Conservation (phyloP, 2,329 filamentous ascomycete species). For the Aureobasidium sp. region DNA sequence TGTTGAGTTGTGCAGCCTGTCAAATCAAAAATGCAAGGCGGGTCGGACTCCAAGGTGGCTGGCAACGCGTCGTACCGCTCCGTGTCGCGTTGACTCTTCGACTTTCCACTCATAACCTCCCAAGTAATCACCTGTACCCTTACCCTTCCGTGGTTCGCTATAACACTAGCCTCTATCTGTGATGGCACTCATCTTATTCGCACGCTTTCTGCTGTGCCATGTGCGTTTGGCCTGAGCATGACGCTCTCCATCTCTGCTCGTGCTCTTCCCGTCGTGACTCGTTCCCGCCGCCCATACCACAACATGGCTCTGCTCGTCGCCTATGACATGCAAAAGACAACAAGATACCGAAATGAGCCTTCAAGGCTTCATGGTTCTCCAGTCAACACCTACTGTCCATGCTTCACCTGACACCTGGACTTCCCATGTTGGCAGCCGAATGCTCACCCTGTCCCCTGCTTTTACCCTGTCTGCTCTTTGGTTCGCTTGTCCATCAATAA, state of each 20-base stretch:
- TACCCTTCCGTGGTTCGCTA: neutral
- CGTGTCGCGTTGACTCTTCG: neutral
- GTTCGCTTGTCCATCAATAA: constrained; percentile 15
- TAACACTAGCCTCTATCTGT: neutral
- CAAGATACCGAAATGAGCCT: neutral
- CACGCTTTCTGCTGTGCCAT: neutral
- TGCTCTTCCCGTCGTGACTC: neutral
- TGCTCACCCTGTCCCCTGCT: constrained; percentile 25
- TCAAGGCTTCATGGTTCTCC: constrained; percentile 20
- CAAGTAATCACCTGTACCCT: neutral
- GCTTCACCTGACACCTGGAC: constrained; percentile 26
- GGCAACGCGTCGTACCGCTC: neutral
- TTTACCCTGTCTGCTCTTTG: constrained; percentile 20
- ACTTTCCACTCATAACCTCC: neutral
- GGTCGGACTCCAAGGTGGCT: constrained; percentile 5
- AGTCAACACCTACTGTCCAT: constrained; percentile 36
- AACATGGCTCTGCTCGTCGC: neutral
- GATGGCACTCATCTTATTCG: neutral
- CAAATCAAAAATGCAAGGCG: neutral
- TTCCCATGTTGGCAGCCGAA: constrained; percentile 35
- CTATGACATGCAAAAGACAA: neutral
- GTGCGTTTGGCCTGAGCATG: neutral
- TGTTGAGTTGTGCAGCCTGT: neutral
- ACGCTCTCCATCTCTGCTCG: neutral
- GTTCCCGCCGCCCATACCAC: neutral